These are phyloP conservation scores for Sanguinoderma infundibulare DNA, from an alignment of 1,284 basidiomycete genomes.

Conservation along the genomic window DNA sequence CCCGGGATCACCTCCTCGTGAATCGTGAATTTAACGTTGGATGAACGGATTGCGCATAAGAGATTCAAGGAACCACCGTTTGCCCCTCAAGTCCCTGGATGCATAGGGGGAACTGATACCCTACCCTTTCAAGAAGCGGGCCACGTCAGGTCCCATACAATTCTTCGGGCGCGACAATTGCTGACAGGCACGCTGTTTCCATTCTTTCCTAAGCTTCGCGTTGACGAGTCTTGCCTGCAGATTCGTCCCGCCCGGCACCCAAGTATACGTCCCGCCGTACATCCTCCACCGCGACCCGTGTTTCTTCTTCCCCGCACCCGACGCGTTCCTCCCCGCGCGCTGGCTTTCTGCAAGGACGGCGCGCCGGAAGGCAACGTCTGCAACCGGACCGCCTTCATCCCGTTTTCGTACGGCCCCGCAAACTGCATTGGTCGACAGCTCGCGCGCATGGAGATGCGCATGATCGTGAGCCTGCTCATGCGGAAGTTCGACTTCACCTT, in stretches of 20 bases:
- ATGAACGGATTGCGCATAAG: too few relatives aligned
- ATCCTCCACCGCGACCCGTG: slow-evolving; percentile 33
- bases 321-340: slow-evolving; percentile 32
- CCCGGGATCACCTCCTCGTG: too few relatives aligned
- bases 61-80: too few relatives aligned
- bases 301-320: slow-evolving; percentile 32
- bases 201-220: background rate
- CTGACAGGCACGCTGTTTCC: background rate
- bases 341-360: slow-evolving; percentile 25
- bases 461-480: slow-evolving; percentile 27
- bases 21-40: too few relatives aligned
- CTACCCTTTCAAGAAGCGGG: background rate
- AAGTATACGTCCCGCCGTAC: background rate
- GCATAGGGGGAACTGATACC: too few relatives aligned
- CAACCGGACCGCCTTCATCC: slow-evolving; percentile 29
- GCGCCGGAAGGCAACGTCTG: slow-evolving; percentile 10
- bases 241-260: background rate
- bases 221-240: background rate
- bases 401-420: slow-evolving; percentile 33
- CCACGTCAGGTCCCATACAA: background rate
- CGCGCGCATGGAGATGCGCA: slow-evolving; percentile 24
- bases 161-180: background rate
- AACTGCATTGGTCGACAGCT: slow-evolving; percentile 37
- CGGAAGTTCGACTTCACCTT: slow-evolving; percentile 30
- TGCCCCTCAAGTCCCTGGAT: too few relatives aligned